Percentiles rank a stretch among this genome's conserved stretches.
phyloP scores from a whole-genome alignment of 371 early-diverging fungal genomes.

The Basidiobolus meristosporus region DNA sequence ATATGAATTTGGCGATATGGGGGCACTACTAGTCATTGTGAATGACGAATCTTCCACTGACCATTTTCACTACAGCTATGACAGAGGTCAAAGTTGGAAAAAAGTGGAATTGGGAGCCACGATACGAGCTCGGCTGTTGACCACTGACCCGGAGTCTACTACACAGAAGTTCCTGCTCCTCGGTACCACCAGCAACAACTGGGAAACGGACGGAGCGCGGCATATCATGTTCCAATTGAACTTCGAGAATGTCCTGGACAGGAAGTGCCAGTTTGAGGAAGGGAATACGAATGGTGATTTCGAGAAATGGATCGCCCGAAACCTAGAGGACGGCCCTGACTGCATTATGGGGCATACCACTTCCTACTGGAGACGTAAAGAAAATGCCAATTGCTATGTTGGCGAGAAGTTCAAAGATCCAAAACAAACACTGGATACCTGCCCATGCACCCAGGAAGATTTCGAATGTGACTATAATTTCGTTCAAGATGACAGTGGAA shows the following conservation, averaged over 20 bases:
- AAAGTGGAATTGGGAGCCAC: too few relatives aligned
- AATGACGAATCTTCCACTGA: conserved; percentile 54
- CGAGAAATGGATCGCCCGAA: conserved; percentile 54
- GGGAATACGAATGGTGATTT: conserved; percentile 42
- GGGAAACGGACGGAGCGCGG: conserved; percentile 12
- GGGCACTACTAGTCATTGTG: conserved; percentile 51
- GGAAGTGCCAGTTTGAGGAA: conserved; percentile 36
- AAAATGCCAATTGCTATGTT: conserved; percentile 58
- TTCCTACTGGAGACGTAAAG: conserved; percentile 50
- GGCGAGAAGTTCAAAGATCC: too few relatives aligned
- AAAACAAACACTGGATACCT: too few relatives aligned
- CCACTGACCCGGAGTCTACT: conserved; percentile 50
- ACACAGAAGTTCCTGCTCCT: conserved; percentile 48
- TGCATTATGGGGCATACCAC: conserved; percentile 77
- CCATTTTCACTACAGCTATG: conserved; percentile 45
- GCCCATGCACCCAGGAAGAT: conserved; percentile 65
- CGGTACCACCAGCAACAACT: conserved; percentile 20
- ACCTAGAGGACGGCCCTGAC: conserved; percentile 31
- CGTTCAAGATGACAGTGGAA: conserved; percentile 22
- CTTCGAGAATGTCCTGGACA: conserved; percentile 40
- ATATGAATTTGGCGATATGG: conserved; percentile 79
- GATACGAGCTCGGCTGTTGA: conserved; percentile 34
- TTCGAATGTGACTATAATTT: conserved; percentile 87
- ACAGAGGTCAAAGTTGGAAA: conserved; percentile 73
- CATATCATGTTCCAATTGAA: conserved; percentile 46